Conservation (phyloP, 805 yeast species). For the Candida oleophila region DNA sequence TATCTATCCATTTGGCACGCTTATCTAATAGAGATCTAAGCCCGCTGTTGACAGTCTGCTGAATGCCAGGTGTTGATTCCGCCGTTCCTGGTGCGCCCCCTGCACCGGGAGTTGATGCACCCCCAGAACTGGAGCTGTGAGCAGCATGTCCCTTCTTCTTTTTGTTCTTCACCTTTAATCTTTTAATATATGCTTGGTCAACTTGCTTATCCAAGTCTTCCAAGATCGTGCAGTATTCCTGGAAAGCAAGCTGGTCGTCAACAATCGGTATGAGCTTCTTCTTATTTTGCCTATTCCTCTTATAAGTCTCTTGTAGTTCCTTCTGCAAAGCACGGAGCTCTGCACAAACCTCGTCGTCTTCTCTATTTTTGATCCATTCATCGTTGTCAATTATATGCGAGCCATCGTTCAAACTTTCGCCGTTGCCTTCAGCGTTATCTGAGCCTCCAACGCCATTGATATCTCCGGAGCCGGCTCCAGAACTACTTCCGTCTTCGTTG, state of each 20-base stretch:
- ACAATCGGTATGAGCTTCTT: constrained; percentile 64
- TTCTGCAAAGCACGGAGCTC: constrained; percentile 76
- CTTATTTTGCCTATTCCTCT: constrained; percentile 67
- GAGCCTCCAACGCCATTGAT: constrained; percentile 14
- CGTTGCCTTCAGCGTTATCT: constrained; percentile 13
- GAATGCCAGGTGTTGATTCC: constrained; percentile 43
- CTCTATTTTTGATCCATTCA: constrained; percentile 74
- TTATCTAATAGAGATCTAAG: constrained; percentile 79
- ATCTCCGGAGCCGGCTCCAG: background rate
- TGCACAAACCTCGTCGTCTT: constrained; percentile 91
- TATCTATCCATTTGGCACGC: constrained; percentile 82
- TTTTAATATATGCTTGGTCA: constrained; percentile 86
- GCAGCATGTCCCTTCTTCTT: constrained; percentile 50
- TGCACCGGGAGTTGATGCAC: constrained; percentile 18
- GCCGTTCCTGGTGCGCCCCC: constrained; percentile 16
- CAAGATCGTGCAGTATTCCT: constrained; percentile 83
- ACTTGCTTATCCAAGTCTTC: constrained; percentile 96
- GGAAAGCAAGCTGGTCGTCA: constrained; percentile 91
- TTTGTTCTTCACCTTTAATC: constrained; percentile 73
- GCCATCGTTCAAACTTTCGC: background rate
- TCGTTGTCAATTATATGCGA: constrained; percentile 48
- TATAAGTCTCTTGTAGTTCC: constrained; percentile 59
- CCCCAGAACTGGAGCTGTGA: constrained; percentile 17
- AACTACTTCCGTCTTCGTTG: constrained; percentile 10
- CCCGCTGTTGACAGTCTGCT: constrained; percentile 54